These are phyloP conservation scores for Gyrodon lividus DNA, from an alignment of 768 basidiomycete genomes.

Conservation along the genomic window DNA sequence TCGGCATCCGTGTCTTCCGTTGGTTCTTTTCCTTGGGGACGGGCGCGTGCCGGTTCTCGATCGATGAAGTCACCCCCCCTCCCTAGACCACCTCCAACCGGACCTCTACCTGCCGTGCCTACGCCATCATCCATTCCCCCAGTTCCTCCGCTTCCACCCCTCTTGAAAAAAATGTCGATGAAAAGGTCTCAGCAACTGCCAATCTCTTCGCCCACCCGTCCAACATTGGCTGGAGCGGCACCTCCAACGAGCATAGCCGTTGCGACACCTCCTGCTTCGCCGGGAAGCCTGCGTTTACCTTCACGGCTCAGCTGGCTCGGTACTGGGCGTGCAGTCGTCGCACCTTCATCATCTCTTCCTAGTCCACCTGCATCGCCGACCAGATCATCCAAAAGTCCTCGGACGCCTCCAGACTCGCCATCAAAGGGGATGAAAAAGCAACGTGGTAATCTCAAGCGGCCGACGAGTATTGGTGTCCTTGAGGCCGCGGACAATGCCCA, in stretches of 20 bases:
- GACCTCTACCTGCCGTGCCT: slow-evolving; percentile 31
- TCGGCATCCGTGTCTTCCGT: slow-evolving; percentile 20
- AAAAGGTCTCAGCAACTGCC: slow-evolving; percentile 4
- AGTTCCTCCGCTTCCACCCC: slow-evolving; percentile 28
- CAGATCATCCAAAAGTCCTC: slow-evolving; percentile 11
- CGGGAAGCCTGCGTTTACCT: slow-evolving; percentile 31
- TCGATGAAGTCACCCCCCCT: slow-evolving; percentile 25
- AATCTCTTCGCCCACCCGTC: slow-evolving; percentile 8
- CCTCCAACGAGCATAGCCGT: slow-evolving; percentile 2
- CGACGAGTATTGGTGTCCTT: slow-evolving; percentile 29
- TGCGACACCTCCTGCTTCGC: slow-evolving; percentile 25
- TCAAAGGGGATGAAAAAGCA: slow-evolving; percentile 9
- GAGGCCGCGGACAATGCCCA: slow-evolving; percentile 27
- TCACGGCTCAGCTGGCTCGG: slow-evolving; percentile 32
- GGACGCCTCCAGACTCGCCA: not conserved
- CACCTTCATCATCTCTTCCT: slow-evolving; percentile 14
- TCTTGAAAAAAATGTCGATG: slow-evolving; percentile 16
- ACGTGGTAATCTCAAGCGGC: slow-evolving; percentile 17
- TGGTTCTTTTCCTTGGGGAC: slow-evolving; percentile 17
- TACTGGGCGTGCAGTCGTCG: slow-evolving; percentile 17
- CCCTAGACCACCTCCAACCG: slow-evolving; percentile 27
- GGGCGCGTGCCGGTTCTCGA: slow-evolving; percentile 25
- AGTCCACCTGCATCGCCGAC: slow-evolving; percentile 33
- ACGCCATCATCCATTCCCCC: slow-evolving; percentile 15
- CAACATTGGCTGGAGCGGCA: slow-evolving; percentile 3